Evolutionary conservation across 2,329 filamentous ascomycete species (phyloP).

Genomic region (Xylariaceae sp.): DNA sequence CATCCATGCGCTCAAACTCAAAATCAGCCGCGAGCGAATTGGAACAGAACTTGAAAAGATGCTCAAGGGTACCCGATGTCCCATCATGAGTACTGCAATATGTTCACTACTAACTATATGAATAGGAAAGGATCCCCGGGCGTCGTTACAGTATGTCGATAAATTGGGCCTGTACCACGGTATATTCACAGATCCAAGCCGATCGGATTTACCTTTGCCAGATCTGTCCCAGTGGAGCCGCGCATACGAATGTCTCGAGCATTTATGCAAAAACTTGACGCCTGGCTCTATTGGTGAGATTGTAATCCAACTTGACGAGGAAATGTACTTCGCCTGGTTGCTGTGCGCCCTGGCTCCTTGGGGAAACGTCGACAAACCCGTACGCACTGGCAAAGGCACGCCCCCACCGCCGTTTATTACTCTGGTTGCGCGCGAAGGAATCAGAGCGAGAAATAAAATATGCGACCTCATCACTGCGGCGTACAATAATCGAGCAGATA

Average conservation of each 20-base stretch:
- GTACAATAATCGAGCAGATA: conserved; percentile 55
- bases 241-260: conserved; percentile 58
- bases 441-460: conserved; percentile 73
- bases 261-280: conserved; percentile 40
- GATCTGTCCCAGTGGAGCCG: conserved; percentile 55
- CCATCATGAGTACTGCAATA: not conserved
- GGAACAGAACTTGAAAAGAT: conserved; percentile 88
- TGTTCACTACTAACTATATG: not conserved
- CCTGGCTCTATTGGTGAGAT: conserved; percentile 45
- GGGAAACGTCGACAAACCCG: conserved; percentile 44
- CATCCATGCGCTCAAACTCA: conserved; percentile 68
- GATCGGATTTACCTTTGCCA: conserved; percentile 47
- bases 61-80: conserved; percentile 55
- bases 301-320: conserved; percentile 58
- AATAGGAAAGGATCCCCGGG: conserved; percentile 30
- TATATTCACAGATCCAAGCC: conserved; percentile 65
- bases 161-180: conserved; percentile 62
- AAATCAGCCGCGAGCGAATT: conserved; percentile 89
- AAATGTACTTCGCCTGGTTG: conserved; percentile 69
- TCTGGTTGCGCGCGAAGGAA: conserved; percentile 66
- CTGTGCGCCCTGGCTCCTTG: conserved; percentile 72
- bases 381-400: conserved; percentile 41
- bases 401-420: conserved; percentile 53
- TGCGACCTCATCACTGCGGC: conserved; percentile 61
- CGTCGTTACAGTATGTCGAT: conserved; percentile 49